Base-by-base conservation (phyloP, 2,329 filamentous ascomycete species). In the Aspergillus costaricaensis region DNA sequence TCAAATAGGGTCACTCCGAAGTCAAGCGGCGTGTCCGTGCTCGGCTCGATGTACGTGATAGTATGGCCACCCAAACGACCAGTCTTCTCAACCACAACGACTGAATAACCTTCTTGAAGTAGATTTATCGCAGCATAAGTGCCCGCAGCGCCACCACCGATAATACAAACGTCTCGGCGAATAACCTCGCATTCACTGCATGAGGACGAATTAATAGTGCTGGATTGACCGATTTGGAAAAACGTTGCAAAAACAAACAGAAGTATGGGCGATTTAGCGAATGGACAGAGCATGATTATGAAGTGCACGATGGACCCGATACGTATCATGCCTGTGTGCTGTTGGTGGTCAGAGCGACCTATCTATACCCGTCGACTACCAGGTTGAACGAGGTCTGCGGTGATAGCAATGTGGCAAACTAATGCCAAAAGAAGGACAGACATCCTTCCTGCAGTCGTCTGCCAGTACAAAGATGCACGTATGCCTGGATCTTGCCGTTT, bases 121-220 rank as follows among this genome's bases (percentile, higher is more conserved):
- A 75, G 64, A 5, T 64, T 62, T 5, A 73, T 58, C 5, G 72
- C 72, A 4, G 71, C 67, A 50, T 72, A 75, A 1, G 69, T 72
- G 10, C 70, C 73, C 0, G 68, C 62, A 1, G 68, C 62, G 21
- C 71, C 72, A 36, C 72, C 71, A 27, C 72, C 73, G 23, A 76
- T 66, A 36, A 74, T 68, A 17, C 58, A 62, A 5, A 75, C 64
- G 61, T 74, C 70, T 27, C 67, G 66, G 4, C 44, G 55, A 19
- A 69, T 64, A 6, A 62, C 54, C 5, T 63, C 41, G 4, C 36
- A 1, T 6, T 57, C 47, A 4, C 27, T 25, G 21, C 23, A 6
- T 12, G 36, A 32, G 12, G 19, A 19, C 5, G 38, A 41, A 10
- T 5, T 30, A 6, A 27, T 50, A 27, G 25, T 27, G 15, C 15